Evolutionary conservation across 305 asterid genomes (phyloP).

Genomic region (Fraxinus platypoda): DNA sequence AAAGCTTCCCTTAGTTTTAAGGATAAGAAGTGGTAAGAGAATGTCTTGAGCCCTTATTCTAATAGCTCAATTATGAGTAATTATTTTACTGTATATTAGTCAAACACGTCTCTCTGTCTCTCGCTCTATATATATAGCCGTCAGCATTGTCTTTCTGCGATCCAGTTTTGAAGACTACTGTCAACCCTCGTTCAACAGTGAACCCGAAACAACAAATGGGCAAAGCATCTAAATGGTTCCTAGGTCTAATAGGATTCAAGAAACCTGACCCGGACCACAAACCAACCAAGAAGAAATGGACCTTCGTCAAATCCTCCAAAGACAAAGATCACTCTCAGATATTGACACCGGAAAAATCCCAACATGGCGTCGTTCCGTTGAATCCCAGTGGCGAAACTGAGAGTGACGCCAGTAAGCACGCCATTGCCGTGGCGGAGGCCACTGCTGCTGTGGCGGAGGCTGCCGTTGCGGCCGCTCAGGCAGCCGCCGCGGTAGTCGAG

Average conservation of each 20-base stretch:
- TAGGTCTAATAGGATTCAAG: conserved; percentile 45
- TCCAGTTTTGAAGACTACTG: background rate
- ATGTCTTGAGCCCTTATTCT: background rate
- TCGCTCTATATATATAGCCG: background rate
- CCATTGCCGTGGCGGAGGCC: conserved; percentile 74
- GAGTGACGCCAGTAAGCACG: conserved; percentile 51
- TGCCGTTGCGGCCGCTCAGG: conserved; percentile 79
- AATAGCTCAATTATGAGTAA: background rate
- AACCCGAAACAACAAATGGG: conserved; percentile 41
- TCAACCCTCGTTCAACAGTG: background rate
- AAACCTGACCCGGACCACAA: conserved; percentile 15
- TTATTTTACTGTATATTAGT: background rate
- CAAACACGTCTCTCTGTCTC: background rate
- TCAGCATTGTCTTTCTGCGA: background rate
- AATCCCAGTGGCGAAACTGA: background rate
- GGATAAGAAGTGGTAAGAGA: background rate
- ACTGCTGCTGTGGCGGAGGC: conserved; percentile 73
- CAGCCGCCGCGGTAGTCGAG: conserved; percentile 70
- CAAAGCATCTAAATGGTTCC: conserved; percentile 72
- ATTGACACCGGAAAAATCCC: background rate
- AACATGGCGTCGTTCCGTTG: conserved; percentile 3
- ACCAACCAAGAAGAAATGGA: conserved; percentile 60
- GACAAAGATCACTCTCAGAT: conserved; percentile 26
- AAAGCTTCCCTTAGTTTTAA: background rate
- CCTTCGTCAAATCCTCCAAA: conserved; percentile 40